Base-by-base conservation (phyloP, 148 eudicot genomes). In the Salicornia ramosissima region DNA sequence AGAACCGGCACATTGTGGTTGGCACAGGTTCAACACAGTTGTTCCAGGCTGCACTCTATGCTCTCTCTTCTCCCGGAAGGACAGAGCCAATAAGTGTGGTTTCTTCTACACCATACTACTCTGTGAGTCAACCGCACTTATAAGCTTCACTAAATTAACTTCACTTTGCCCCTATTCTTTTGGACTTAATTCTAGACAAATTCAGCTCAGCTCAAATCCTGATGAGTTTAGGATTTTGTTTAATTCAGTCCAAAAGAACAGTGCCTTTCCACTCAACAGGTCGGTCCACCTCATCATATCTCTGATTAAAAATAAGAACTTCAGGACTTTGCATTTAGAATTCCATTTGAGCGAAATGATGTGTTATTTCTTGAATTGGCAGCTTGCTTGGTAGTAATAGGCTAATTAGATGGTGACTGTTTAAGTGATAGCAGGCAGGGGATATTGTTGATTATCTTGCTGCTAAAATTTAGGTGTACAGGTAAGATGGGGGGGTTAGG, bases 21-120 rank as follows among this genome's bases (percentile, higher is more conserved):
- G 99, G 99, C 65, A 90, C 99, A 0, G 99, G 99, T 4, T 94
- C 99, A 1, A 81, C 92, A 2, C 99, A 94, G 79, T 82, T 94
- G 29, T 87, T 83, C 79, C 97, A 94, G 78, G 99, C 99, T 61
- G 96, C 89, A 26, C 71, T 94, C 1, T 94, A 85, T 76, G 96
- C 99, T 57, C 86, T 94, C 58, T 76, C 84, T 28, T 76, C 83
- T 0, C 16, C 67, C 24, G 68, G 82, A 52, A 71, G 69, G 22
- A 57, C 84, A 34, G 77, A 82, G 55, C 96, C 99, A 28, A 80
- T 90, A 59, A 89, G 83, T 51, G 91, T 94, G 34, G 96, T 94
- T 21, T 90, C 99, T 49, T 88, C 97, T 70, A 87, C 86, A 36
- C 99, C 99, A 0, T 94, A 72, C 76, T 94, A 88, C 79, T 94